Evolutionary conservation across 2,329 filamentous ascomycete genomes (phyloP), one percentile per base, ranked within the genome.

Genomic region (Aspergillus sp.): DNA sequence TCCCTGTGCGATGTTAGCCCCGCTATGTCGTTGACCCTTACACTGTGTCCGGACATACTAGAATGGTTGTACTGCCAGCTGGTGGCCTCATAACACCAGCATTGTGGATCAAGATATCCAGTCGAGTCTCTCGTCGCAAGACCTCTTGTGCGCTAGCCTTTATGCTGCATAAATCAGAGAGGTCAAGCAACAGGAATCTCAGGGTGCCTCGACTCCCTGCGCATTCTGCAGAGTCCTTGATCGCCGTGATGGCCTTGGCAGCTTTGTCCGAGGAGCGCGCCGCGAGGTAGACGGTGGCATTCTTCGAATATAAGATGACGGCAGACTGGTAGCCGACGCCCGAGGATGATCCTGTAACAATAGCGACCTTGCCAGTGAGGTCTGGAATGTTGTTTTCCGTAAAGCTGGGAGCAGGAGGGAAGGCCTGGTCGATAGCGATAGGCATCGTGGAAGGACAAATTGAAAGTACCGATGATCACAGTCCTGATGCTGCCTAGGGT

Each of bases 281-380:
- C 4, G 84, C 84, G 28, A 86, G 71, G 71, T 86, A 87, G n/a
- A 88, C 81, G 1, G 76, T 85, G 41, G 78, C 84, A 58, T 85
- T 83, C 41, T 78, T 80, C 13, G 74, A 71, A 71, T 87, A 88
- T 11, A 89, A 77, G 3, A 88, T 79, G 6, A 3, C 25, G 38
- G 38, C 52, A 1, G 23, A 5, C 17, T 52, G 7, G 23, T 34
- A 46, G 5, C 56, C 56, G 30, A 54, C 45, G 3, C 57, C 57
- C 4, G 43, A 54, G 11, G 57, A 28, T 4, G 41, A 43, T 15
- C 51, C 51, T 1, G 51, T 59, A 19, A 54, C 23, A 15, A 59
- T 30, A 7, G 23, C 11, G 7, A 59, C 50, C 13, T 49, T 59
- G 22, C 45, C 31, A 8, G 41, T 38, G 7, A 41, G 50, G 15